phyloP scores from a whole-genome alignment of 805 yeast genomes.

The Pichia phayaonensis region DNA sequence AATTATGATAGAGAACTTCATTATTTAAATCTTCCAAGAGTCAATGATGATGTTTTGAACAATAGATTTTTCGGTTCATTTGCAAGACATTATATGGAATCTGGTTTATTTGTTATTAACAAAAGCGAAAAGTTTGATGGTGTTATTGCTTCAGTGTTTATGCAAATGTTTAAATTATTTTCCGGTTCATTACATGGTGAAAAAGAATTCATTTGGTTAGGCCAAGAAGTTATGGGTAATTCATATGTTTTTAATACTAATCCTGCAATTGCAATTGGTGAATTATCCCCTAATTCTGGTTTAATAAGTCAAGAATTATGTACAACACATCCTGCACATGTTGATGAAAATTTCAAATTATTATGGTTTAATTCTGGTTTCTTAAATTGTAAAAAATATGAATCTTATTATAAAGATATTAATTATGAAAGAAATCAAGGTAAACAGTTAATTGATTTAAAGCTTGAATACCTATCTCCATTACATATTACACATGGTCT shows the following conservation, averaged over 20 bases:
- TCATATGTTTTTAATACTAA: slow-evolving; percentile 41
- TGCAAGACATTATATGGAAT: slow-evolving; percentile 40
- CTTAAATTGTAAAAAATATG: slow-evolving; percentile 45
- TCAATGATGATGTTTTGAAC: slow-evolving; percentile 28
- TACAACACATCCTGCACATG: slow-evolving; percentile 58
- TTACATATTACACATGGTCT: slow-evolving; percentile 38
- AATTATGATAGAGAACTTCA: slow-evolving; percentile 38
- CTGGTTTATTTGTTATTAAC: slow-evolving; percentile 42
- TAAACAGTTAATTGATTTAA: slow-evolving; percentile 24
- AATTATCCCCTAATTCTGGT: slow-evolving; percentile 18
- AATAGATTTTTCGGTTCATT: slow-evolving; percentile 37
- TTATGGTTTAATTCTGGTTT: slow-evolving; percentile 71
- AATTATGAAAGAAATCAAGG: slow-evolving; percentile 24
- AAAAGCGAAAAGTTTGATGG: slow-evolving; percentile 43
- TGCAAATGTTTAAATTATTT: slow-evolving; percentile 37
- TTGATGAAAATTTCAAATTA: slow-evolving; percentile 43
- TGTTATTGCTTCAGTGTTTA: slow-evolving; percentile 34
- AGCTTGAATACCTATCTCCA: slow-evolving; percentile 32
- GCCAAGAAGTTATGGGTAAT: slow-evolving; percentile 51
- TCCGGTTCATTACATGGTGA: slow-evolving; percentile 64
- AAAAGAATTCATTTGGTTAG: slow-evolving; percentile 72
- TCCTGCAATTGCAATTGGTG: slow-evolving; percentile 55
- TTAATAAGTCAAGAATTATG: slow-evolving; percentile 37
- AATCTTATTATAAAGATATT: slow-evolving; percentile 33
- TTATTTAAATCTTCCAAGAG: slow-evolving; percentile 31